A percentile compares a stretch with the other conserved stretches of the same genome.
Evolutionary conservation across 305 asterid species (phyloP).

Genomic region (Fraxinus baroniana): DNA sequence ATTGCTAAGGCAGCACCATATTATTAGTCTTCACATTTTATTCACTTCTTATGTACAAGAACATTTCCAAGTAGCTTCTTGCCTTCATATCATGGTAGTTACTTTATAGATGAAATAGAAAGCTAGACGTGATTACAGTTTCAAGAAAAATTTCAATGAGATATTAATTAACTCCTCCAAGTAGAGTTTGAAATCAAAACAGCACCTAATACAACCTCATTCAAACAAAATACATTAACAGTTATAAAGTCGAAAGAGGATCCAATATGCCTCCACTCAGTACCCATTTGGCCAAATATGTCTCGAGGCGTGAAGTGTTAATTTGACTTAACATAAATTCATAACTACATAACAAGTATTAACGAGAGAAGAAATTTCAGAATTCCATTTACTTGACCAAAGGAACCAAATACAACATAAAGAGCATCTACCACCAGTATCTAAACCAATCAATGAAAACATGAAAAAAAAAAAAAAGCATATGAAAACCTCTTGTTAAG

Average conservation of each 20-base stretch:
- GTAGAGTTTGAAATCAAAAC: not conserved
- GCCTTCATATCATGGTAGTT: not conserved
- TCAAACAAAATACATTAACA: not conserved
- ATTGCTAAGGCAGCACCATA: not conserved
- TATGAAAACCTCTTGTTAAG: not conserved
- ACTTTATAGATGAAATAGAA: not conserved
- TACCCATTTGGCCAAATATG: not conserved
- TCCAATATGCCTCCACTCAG: not conserved
- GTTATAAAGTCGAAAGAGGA: not conserved
- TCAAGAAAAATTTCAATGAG: not conserved
- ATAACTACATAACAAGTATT: not conserved
- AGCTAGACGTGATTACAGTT: not conserved
- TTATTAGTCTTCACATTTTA: not conserved
- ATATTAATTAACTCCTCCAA: not conserved
- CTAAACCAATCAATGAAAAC: not conserved
- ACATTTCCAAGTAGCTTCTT: not conserved
- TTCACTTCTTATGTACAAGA: not conserved
- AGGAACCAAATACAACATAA: not conserved
- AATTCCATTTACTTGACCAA: not conserved
- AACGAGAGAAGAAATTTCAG: not conserved
- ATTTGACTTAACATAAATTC: not conserved
- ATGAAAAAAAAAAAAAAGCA: not conserved
- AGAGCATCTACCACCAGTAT: not conserved
- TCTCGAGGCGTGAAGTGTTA: not conserved
- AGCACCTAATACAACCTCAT: not conserved